A percentile compares a stretch with the other conserved stretches of the same genome.
These are phyloP conservation scores for Cryptococcus sp. DNA, from an alignment of 1,284 basidiomycete species.

Conservation along the genomic window DNA sequence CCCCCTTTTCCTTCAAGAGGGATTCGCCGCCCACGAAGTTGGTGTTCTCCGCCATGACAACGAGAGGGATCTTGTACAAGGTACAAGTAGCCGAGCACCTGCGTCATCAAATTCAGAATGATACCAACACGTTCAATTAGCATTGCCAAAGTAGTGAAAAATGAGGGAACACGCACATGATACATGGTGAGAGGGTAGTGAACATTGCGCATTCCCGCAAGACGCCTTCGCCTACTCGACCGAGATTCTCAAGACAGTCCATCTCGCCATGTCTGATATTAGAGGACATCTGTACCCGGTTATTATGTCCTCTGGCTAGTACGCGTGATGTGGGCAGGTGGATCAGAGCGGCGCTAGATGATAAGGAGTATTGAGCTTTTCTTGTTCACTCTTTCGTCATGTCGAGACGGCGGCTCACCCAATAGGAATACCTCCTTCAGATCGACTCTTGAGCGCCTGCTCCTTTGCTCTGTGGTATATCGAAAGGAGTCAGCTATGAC, in stretches of 20 bases:
- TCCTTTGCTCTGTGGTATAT: conserved; percentile 25
- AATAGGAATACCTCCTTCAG: conserved; percentile 44
- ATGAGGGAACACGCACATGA: conserved; percentile 22
- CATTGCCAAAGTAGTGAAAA: too few species aligned
- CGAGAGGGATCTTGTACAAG: conserved; percentile 32
- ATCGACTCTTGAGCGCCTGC: conserved; percentile 31
- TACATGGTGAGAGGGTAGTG: conserved; percentile 37
- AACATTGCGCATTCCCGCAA: conserved; percentile 39
- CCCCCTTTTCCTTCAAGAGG: conserved; percentile 19
- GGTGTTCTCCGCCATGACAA: conserved; percentile 38
- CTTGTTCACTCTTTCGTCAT: neutral
- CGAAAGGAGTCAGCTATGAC: neutral
- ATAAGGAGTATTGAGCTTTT: neutral
- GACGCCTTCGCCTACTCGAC: conserved; percentile 28
- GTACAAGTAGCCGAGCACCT: conserved; percentile 35
- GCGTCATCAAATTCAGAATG: neutral
- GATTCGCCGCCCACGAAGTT: conserved; percentile 39
- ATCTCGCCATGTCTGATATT: conserved; percentile 42
- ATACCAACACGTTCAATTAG: neutral
- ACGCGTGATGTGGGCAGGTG: conserved; percentile 39
- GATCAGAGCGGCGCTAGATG: conserved; percentile 29
- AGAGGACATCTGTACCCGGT: conserved; percentile 36
- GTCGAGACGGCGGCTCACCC: conserved; percentile 19
- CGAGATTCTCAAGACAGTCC: conserved; percentile 40
- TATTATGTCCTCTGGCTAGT: conserved; percentile 38